Evolutionary conservation across 2,329 filamentous ascomycete genomes (phyloP), one percentile per base, ranked within the genome.

Genomic region (Neonectria magnoliae): DNA sequence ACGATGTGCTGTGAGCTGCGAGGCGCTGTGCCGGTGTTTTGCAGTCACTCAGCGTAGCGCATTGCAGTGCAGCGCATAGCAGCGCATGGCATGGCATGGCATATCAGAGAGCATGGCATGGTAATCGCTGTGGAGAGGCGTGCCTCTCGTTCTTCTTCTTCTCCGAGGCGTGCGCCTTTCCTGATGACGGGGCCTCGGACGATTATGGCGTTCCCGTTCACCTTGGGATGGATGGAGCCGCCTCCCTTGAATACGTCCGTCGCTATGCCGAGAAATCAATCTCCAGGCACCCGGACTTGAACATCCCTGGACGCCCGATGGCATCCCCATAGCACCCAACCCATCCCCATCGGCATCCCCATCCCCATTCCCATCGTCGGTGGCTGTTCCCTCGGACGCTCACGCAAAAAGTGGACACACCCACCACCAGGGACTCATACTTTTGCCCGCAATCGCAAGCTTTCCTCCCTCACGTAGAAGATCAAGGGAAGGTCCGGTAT

Each of bases 141-240:
- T 45, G 25, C 22, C 22, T 25, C 22, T 25, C 5, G 22, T 25
- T 25, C 45, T 50, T 29, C 45, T 50, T 29, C 27, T 6, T 29
- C 27, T 29, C 27, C 7, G 29, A 31, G 29, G 29, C 38, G n/a
- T 42, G n/a, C 8, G n/a, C n/a, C 7, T 10, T 29, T 29, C 8
- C 29, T 18, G 14, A 22, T 25, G 20, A 14, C 55, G 42, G 44
- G 25, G 41, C 27, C 33, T 47, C 27, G 29, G 27, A 16, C 44
- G 57, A 47, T 27, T 51, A 61, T 56, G 59, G 59, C 59, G 59
- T 56, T 61, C 51, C 51, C 33, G 29, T 55, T 50, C 13, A 14
- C 41, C 41, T 20, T 44, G 41, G 42, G 57, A 25, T 25, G 25
- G 6, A 25, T 25, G 25, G 25, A 25, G 25, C 25, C 25, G 27